Conservation (phyloP, 2,329 filamentous ascomycete genomes). For the Reticulascus tulasneorum region DNA sequence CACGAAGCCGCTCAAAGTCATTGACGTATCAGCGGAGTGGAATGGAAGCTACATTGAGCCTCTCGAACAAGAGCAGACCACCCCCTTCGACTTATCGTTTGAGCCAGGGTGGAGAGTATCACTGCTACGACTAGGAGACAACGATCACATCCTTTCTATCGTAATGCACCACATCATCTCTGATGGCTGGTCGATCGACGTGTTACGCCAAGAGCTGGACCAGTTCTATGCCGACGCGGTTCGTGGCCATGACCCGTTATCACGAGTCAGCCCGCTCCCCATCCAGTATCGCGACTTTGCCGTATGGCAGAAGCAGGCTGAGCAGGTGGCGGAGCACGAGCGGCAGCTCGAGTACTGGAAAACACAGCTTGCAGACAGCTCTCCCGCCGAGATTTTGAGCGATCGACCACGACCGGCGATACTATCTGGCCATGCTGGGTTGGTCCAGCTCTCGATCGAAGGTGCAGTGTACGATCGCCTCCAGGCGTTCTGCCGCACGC, state of each 20-base stretch:
- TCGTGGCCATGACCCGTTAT: constrained; percentile 9
- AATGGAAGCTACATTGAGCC: background rate
- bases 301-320: constrained; percentile 16
- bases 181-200: constrained; percentile 24
- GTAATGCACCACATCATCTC: constrained; percentile 25
- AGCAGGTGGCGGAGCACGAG: constrained; percentile 12
- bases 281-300: constrained; percentile 22
- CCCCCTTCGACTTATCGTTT: constrained; percentile 17
- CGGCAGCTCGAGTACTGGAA: constrained; percentile 20
- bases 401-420: constrained; percentile 1
- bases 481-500: constrained; percentile 8
- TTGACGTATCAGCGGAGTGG: background rate
- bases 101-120: constrained; percentile 19
- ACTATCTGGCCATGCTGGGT: constrained; percentile 4
- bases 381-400: constrained; percentile 3
- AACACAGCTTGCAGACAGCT: constrained; percentile 12
- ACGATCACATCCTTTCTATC: constrained; percentile 19
- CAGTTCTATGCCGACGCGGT: constrained; percentile 16
- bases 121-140: constrained; percentile 6
- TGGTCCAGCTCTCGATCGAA: constrained; percentile 5
- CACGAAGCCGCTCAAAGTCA: background rate
- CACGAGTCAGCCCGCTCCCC: constrained; percentile 12
- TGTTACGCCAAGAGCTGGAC: constrained; percentile 17
- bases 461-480: constrained; percentile 6
- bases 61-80: constrained; percentile 13